phyloP scores from a whole-genome alignment of 495 filamentous ascomycete species.

The Xylaria flabelliformis region DNA sequence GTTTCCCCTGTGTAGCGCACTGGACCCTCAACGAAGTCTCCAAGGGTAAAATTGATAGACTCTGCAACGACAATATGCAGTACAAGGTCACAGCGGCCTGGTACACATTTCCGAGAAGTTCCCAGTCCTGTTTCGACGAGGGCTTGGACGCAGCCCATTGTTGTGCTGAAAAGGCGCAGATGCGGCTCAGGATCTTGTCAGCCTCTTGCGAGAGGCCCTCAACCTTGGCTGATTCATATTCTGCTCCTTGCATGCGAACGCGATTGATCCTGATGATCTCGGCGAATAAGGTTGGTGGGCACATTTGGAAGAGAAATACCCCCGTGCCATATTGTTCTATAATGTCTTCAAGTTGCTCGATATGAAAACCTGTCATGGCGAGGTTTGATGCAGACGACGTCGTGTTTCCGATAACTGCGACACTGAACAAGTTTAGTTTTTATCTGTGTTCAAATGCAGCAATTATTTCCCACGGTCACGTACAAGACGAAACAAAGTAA shows the following conservation, averaged over 20 bases:
- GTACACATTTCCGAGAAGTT: constrained; percentile 37
- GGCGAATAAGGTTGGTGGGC: constrained; percentile 30
- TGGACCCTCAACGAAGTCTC: background rate
- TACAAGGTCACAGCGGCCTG: constrained; percentile 42
- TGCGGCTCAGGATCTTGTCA: background rate
- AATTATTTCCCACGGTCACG: background rate
- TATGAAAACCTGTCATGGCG: background rate
- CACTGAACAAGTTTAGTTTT: background rate
- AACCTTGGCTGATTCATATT: background rate
- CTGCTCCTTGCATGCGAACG: constrained; percentile 32
- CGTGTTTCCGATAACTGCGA: constrained; percentile 2
- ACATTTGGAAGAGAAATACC: constrained; percentile 34
- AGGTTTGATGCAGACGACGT: background rate
- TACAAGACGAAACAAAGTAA: constrained; percentile 3
- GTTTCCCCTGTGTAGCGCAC: background rate
- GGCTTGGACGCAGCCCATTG: constrained; percentile 39
- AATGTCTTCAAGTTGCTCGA: constrained; percentile 2
- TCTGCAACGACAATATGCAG: constrained; percentile 37
- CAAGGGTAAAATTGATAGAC: background rate
- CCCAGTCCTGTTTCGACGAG: constrained; percentile 35
- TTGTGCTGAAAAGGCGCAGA: constrained; percentile 23
- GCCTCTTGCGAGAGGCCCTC: background rate
- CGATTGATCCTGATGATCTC: constrained; percentile 40
- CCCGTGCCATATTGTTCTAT: background rate
- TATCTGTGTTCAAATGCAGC: background rate